Evolutionary conservation across 345 rosid species (phyloP).

Genomic region (Pugionium dolabratum): DNA sequence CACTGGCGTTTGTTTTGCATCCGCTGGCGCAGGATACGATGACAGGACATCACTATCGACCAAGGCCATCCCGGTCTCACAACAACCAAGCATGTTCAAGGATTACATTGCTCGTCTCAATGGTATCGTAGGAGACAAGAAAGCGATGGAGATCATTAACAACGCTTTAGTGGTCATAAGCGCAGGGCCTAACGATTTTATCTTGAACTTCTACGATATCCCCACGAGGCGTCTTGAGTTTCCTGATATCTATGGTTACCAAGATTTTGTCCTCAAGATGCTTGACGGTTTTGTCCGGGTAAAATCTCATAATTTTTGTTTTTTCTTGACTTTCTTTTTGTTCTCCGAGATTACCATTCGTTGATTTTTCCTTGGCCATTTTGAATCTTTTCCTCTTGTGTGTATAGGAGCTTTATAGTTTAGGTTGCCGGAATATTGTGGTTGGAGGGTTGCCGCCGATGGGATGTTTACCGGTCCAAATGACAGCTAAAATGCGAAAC

Average conservation of each 20-base stretch:
- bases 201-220: too few relatives aligned
- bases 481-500: constrained; percentile 16
- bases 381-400: background rate
- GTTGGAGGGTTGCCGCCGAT: constrained; percentile 59
- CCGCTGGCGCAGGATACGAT: constrained; percentile 18
- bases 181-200: too few relatives aligned
- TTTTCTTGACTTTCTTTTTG: too few relatives aligned
- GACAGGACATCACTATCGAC: constrained; percentile 14
- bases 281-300: constrained; percentile 15
- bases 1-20: constrained; percentile 21
- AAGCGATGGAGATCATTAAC: constrained; percentile 40
- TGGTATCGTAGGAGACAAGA: constrained; percentile 40
- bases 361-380: background rate
- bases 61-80: constrained; percentile 36
- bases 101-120: constrained; percentile 14
- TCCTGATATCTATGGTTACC: constrained; percentile 39
- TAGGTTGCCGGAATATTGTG: constrained; percentile 46
- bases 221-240: constrained; percentile 41
- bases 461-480: constrained; percentile 63
- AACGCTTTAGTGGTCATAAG: constrained; percentile 45
- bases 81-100: constrained; percentile 46
- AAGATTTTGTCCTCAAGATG: constrained; percentile 44
- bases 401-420: constrained; percentile 46
- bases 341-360: too few relatives aligned
- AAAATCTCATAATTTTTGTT: too few relatives aligned